These are phyloP conservation scores for Aspergillus pseudonomiae DNA, from an alignment of 2,329 filamentous ascomycete genomes.

Conservation along the genomic window DNA sequence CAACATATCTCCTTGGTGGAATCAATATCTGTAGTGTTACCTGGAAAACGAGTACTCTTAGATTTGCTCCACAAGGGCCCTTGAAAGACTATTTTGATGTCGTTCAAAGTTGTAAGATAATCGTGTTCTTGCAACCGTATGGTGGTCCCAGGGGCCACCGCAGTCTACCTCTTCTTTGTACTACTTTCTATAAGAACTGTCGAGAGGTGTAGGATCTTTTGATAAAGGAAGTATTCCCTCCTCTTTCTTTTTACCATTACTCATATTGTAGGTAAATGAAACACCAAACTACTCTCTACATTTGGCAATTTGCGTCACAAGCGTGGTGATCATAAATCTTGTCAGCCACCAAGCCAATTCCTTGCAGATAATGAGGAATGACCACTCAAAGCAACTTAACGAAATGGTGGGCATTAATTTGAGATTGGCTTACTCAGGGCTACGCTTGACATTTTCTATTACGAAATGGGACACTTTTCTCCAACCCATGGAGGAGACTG, in stretches of 20 bases:
- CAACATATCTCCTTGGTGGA: not conserved
- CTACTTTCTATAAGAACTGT: too few species aligned
- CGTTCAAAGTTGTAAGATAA: too few species aligned
- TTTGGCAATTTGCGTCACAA: not conserved
- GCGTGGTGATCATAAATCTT: not conserved
- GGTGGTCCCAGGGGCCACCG: too few species aligned
- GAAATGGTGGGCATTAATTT: not conserved
- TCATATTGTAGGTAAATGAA: not conserved
- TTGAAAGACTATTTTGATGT: too few species aligned
- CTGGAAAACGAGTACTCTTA: not conserved
- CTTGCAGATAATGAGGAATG: not conserved
- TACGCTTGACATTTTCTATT: not conserved
- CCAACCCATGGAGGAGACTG: not conserved
- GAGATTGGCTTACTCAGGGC: not conserved
- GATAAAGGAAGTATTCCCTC: too few species aligned
- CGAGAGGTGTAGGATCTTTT: too few species aligned
- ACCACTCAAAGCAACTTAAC: too few species aligned
- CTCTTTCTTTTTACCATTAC: too few species aligned
- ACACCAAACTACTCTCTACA: not conserved
- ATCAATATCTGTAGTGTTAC: not conserved
- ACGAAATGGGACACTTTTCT: not conserved
- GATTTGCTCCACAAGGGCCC: too few species aligned
- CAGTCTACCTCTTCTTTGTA: too few species aligned
- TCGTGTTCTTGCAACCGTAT: too few species aligned
- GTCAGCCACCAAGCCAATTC: not conserved